These are phyloP conservation scores for Pyricularia sp. DNA, from an alignment of 2,329 filamentous ascomycete species.

Conservation along the genomic window DNA sequence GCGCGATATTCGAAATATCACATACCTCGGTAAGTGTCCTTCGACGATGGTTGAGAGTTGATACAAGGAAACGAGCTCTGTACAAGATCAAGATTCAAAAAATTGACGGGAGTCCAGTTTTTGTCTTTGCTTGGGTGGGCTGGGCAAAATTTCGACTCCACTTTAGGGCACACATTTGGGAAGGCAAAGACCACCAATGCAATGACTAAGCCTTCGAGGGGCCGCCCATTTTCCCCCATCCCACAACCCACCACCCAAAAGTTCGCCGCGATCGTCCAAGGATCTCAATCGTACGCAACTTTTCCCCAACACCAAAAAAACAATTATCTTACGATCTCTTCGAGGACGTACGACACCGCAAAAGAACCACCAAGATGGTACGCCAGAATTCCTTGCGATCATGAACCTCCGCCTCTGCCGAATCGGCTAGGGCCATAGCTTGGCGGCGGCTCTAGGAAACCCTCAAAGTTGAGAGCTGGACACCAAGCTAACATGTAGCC, in stretches of 20 bases:
- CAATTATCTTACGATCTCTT: constrained; percentile 30
- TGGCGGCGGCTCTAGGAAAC: background rate
- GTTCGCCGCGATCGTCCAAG: background rate
- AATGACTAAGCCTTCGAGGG: background rate
- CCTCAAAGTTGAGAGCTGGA: constrained; percentile 1
- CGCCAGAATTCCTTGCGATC: constrained; percentile 16
- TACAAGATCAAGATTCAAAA: background rate
- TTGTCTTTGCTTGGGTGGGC: background rate
- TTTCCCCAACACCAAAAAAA: constrained; percentile 13
- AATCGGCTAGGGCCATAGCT: background rate
- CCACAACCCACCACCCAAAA: background rate
- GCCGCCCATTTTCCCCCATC: background rate
- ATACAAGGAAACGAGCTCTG: background rate
- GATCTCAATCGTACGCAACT: constrained; percentile 7
- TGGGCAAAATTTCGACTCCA: background rate
- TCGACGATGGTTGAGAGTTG: background rate
- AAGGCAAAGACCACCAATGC: background rate
- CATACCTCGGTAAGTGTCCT: constrained; percentile 8
- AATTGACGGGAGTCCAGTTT: background rate
- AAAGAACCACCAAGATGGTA: constrained; percentile 47
- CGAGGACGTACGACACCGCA: constrained; percentile 52
- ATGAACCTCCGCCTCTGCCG: background rate
- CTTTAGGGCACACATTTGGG: background rate
- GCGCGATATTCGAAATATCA: constrained; percentile 4
- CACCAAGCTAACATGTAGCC: background rate